Conservation (phyloP, 2,329 filamentous ascomycete species). For the Colletotrichum orchidophilum region DNA sequence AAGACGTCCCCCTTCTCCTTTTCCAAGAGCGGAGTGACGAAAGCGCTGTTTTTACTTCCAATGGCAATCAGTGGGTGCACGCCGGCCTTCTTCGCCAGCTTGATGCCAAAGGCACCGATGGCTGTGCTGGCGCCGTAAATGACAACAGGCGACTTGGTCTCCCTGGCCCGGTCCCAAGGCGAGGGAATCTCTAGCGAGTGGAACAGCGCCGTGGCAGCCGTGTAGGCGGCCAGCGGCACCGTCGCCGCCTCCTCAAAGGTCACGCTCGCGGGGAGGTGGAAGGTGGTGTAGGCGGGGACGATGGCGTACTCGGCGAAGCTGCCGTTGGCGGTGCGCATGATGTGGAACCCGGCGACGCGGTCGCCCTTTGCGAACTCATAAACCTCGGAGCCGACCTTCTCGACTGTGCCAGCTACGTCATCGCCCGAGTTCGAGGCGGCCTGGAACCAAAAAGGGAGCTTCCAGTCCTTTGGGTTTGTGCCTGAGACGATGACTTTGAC, state of each 20-base stretch:
- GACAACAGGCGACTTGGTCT: conserved; percentile 38
- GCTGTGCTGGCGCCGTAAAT: conserved; percentile 62
- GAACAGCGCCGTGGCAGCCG: conserved; percentile 61
- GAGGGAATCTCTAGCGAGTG: conserved; percentile 55
- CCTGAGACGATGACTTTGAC: conserved; percentile 36
- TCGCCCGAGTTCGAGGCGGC: conserved; percentile 35
- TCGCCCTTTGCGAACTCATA: conserved; percentile 46
- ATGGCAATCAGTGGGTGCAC: conserved; percentile 68
- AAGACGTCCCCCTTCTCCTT: conserved; percentile 30
- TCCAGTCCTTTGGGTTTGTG: conserved; percentile 43
- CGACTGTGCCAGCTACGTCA: conserved; percentile 39
- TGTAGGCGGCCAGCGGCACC: conserved; percentile 65
- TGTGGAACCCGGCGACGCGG: conserved; percentile 58
- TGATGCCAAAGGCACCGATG: conserved; percentile 65
- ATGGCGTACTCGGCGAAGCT: conserved; percentile 71
- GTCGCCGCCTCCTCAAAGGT: conserved; percentile 67
- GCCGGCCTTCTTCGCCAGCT: conserved; percentile 59
- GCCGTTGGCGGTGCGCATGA: conserved; percentile 61
- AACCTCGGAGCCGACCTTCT: conserved; percentile 35
- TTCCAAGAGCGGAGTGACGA: conserved; percentile 25
- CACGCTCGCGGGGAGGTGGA: conserved; percentile 58
- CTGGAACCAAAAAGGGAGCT: conserved; percentile 27
- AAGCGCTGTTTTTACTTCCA: conserved; percentile 52
- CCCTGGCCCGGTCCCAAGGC: conserved; percentile 50
- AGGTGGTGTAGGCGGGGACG: conserved; percentile 63